Percentiles rank a stretch among this genome's conserved stretches.
phyloP scores from a whole-genome alignment of 371 early-diverging fungal species.

The Mortierella polycephala region DNA sequence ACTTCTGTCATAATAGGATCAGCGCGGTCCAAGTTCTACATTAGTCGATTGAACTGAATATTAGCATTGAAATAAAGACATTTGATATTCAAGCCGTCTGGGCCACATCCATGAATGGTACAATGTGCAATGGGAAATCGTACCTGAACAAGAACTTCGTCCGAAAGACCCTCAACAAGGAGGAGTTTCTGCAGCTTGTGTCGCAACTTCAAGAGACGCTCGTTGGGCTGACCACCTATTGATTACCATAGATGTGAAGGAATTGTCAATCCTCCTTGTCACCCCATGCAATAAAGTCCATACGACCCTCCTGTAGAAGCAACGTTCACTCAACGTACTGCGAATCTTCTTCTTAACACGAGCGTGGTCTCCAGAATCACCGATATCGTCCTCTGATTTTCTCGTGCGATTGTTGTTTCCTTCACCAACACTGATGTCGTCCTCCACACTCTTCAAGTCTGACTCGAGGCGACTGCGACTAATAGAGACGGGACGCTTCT shows the following conservation, averaged over 20 bases:
- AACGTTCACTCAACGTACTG: slow-evolving; percentile 20
- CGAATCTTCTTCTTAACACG: slow-evolving; percentile 48
- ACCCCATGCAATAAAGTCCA: neutral
- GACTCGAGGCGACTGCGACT: slow-evolving; percentile 38
- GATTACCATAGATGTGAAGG: neutral
- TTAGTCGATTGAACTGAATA: too few relatives aligned
- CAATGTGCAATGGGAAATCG: neutral
- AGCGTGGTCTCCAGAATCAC: slow-evolving; percentile 37
- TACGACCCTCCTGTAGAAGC: neutral
- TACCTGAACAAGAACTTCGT: slow-evolving; percentile 51
- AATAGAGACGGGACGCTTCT: slow-evolving; percentile 29
- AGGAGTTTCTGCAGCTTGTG: slow-evolving; percentile 52
- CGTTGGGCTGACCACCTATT: slow-evolving; percentile 48
- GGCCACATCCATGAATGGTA: neutral
- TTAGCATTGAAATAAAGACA: neutral
- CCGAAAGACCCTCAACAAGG: slow-evolving; percentile 42
- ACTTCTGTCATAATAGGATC: slow-evolving; percentile 35
- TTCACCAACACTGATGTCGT: slow-evolving; percentile 29
- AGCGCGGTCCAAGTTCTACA: slow-evolving; percentile 44
- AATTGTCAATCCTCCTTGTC: neutral
- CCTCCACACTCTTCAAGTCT: slow-evolving; percentile 38
- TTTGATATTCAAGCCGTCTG: neutral
- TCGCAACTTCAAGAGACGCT: slow-evolving; percentile 50
- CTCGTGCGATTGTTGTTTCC: slow-evolving; percentile 24
- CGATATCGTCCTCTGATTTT: slow-evolving; percentile 48